Conservation (phyloP, 225 moss, liverwort and hornwort species). For the Physcomitrium patens region DNA sequence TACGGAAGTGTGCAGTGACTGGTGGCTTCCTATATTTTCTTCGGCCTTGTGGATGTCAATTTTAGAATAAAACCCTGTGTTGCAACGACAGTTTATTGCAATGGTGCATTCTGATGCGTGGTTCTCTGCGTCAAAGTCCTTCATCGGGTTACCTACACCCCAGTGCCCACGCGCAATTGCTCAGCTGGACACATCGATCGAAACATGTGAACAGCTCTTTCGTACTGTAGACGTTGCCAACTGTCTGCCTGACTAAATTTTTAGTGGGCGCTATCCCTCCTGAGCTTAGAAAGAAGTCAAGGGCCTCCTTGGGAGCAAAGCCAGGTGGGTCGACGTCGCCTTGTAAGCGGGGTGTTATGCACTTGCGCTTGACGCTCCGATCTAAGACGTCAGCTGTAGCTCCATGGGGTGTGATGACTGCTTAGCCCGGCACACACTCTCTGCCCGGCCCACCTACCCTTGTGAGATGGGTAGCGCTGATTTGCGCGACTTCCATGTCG, state of each 20-base stretch:
- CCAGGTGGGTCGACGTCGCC: background rate
- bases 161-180: background rate
- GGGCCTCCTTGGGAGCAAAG: background rate
- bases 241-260: background rate
- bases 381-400: slow-evolving; percentile 26
- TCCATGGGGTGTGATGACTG: slow-evolving; percentile 30
- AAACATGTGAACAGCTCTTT: background rate
- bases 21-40: no score
- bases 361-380: slow-evolving; percentile 2
- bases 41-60: background rate
- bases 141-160: slow-evolving; percentile 3
- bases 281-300: slow-evolving; percentile 21
- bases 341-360: slow-evolving; percentile 24
- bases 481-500: background rate
- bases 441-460: slow-evolving; percentile 30
- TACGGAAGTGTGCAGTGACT: background rate
- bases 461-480: slow-evolving; percentile 11
- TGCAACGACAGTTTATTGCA: background rate
- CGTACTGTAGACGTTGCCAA: background rate
- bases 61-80: background rate
- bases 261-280: slow-evolving; percentile 18
- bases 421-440: slow-evolving; percentile 2
- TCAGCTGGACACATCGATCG: background rate
- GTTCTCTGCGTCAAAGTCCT: slow-evolving; percentile 18
- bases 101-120: slow-evolving; percentile 19